These are phyloP conservation scores for Albugo laibachii DNA, from an alignment of 352 stramenopile species.

Conservation along the genomic window DNA sequence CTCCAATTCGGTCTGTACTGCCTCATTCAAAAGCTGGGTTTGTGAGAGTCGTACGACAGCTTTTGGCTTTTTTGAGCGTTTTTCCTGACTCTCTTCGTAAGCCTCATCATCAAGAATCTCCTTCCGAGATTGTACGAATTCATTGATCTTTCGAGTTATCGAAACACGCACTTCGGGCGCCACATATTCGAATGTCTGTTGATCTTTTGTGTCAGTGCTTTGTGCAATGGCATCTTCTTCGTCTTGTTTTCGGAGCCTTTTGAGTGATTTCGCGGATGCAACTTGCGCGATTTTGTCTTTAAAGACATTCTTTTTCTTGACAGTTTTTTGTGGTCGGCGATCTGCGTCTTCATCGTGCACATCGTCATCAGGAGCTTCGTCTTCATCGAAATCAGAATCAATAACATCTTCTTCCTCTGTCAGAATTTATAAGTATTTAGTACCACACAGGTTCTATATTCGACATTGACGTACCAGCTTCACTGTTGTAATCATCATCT, in stretches of 20 bases:
- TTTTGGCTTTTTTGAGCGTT: constrained; percentile 22
- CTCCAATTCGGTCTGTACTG: constrained; percentile 55
- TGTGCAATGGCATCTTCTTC: not conserved
- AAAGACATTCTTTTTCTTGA: constrained; percentile 8
- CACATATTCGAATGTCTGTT: constrained; percentile 8
- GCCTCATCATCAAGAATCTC: constrained; percentile 31
- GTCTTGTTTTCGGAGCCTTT: not conserved
- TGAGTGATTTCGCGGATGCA: not conserved
- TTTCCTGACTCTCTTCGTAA: constrained; percentile 9
- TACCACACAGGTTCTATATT: not conserved
- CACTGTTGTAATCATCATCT: constrained; percentile 74
- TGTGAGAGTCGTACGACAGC: constrained; percentile 27
- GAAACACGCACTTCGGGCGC: constrained; percentile 28
- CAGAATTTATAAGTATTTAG: not conserved
- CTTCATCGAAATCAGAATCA: constrained; percentile 76
- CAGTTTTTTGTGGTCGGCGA: constrained; percentile 3
- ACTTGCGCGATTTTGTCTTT: not conserved
- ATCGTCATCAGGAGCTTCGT: constrained; percentile 63
- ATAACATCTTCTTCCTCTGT: constrained; percentile 77
- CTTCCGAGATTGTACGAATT: constrained; percentile 32
- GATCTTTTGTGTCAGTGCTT: not conserved
- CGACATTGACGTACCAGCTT: constrained; percentile 31
- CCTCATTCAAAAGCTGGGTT: constrained; percentile 41
- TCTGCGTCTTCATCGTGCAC: constrained; percentile 40
- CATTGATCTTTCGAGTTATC: constrained; percentile 34